These are phyloP conservation scores for Lipomyces sp. DNA, from an alignment of 805 yeast species.

Conservation along the genomic window DNA sequence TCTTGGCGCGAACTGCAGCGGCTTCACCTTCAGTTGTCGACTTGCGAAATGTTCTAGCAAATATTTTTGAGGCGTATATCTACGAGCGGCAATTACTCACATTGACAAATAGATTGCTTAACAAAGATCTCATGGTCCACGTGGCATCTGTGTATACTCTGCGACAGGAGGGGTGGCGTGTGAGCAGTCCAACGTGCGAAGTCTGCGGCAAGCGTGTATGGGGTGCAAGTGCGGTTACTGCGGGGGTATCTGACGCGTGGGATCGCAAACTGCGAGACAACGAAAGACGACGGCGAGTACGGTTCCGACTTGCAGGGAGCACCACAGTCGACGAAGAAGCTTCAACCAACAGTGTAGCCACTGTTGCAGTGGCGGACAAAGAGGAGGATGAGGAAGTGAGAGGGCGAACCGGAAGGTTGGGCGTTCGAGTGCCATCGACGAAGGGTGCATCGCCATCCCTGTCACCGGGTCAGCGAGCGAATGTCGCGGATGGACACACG, in stretches of 20 bases:
- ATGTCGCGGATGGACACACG: no score
- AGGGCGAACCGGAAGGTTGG: no score
- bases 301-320: slow-evolving; percentile 1
- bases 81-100: slow-evolving; percentile 29
- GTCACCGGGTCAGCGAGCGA: no score
- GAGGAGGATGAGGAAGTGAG: no score
- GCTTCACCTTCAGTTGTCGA: slow-evolving; percentile 28
- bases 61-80: slow-evolving; percentile 29
- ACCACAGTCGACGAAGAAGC: no score
- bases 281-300: slow-evolving; percentile 4
- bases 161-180: slow-evolving; percentile 29
- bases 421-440: no score
- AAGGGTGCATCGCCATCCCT: no score
- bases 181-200: slow-evolving; percentile 24
- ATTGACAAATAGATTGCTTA: slow-evolving; percentile 24
- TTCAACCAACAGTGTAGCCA: no score
- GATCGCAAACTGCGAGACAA: slow-evolving; percentile 17
- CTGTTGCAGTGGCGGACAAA: no score
- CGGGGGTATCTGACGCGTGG: slow-evolving; percentile 21
- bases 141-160: slow-evolving; percentile 20
- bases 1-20: slow-evolving; percentile 25
- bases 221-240: slow-evolving; percentile 27
- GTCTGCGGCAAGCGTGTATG: slow-evolving; percentile 29
- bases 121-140: slow-evolving; percentile 27
- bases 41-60: slow-evolving; percentile 26